Base-by-base conservation (phyloP, 176 grass and related monocot species). In the Oryza longistaminata region DNA sequence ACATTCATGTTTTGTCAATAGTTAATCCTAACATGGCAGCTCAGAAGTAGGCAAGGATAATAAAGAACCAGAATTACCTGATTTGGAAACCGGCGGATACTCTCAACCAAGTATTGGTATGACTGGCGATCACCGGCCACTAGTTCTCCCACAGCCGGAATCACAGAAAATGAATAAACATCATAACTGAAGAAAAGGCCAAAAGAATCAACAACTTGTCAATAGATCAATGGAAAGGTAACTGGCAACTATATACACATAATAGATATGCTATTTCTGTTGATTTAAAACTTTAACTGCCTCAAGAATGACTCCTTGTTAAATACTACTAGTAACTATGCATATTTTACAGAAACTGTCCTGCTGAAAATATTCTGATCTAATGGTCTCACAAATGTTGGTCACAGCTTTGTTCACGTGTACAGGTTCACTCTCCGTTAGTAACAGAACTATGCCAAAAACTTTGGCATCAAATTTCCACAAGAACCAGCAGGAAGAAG, bases 51-150 rank as follows among this genome's bases (percentile, higher is more conserved):
- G 62, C 39, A 66, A 84, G 68, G 70, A 14, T 67, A 43, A 34
- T 53, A 80, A 35, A n/a, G 16, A 6, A 31, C 3, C 35, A 65
- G 10, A 17, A 33, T 77, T 81, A 98, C 96, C 93, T 95, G 92
- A 50, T 93, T 93, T 22, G 95, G 92, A 62, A 97, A 97, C 21
- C 82, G 84, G 17, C 95, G 87, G 44, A 97, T 87, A 78, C 92
- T 94, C 90, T 97, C 95, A 64, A 97, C 95, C 82, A 97, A 90
- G 88, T 97, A 97, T 44, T 97, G 88, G 79, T 97, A 97, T 6
- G 95, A 94, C 34, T 90, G 82, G 78, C 83, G 84, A 77, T 96
- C 93, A 85, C 93, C 91, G 58, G 93, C 81, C 42, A 95, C 91
- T 42, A 99, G 87, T 68, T 97, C 92, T 85, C 95, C 95, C 60